Evolutionary conservation across 2,329 filamentous ascomycete genomes (phyloP), one percentile per base, ranked within the genome.

Genomic region (Nigrospora osmanthi): DNA sequence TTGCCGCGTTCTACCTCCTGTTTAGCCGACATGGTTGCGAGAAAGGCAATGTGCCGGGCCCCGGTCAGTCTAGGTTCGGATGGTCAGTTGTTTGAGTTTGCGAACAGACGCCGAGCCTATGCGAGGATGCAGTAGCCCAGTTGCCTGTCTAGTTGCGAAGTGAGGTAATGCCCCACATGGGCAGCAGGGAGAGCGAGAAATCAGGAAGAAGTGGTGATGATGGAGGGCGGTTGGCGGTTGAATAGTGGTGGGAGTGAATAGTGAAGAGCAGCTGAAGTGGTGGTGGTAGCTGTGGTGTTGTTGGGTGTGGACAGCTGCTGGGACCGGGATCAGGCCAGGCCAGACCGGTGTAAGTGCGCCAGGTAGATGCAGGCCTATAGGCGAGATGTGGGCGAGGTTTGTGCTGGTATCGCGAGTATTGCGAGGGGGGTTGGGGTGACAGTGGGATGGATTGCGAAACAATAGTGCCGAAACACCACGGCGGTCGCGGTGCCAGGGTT

Each of bases 1-100:
- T 28, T 28, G 23, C 23, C 23, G 23, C 23, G 23, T 7, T 28
- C 23, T 28, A 28, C 23, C 23, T 28, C 23, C 23, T 28, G 23
- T 10, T 28, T 28, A 10, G 23, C 23, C 23, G 23, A 28, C 23
- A 28, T 28, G 23, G 23, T 10, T 28, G 6, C 23, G 23, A 28
- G 23, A 28, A 28, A 28, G 23, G 23, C 23, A 7, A 28, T 28
- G 23, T 28, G 23, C 23, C 23, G 23, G 10, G 23, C 23, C 23
- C 23, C 23, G 23, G 23, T 23, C 19, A 23, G 19, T 28, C 23
- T 28, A 44, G 42, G 42, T 44, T 44, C 34, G 42, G 23, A 38
- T 44, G 30, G 42, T 44, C 42, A 44, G 42, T 38, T n/a, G 17
- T 23, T 44, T 44, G 42, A 33, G 35, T 44, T 44, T 44, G 30